These are phyloP conservation scores for Lachancea kluyveri DNA, from an alignment of 805 yeast species.

Conservation along the genomic window DNA sequence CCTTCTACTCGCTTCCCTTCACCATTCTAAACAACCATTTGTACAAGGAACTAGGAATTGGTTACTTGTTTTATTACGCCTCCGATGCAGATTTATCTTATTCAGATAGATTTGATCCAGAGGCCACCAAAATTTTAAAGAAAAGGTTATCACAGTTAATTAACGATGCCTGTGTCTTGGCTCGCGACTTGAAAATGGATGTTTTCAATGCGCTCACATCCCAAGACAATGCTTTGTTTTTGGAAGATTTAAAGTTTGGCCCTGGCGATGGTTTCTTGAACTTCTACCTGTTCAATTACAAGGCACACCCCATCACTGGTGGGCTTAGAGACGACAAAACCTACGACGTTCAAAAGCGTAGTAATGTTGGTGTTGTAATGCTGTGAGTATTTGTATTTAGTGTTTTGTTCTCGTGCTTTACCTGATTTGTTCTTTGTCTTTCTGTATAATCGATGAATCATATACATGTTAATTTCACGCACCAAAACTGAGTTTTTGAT, in stretches of 20 bases:
- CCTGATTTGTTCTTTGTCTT: slow-evolving; percentile 7
- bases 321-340: slow-evolving; percentile 61
- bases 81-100: slow-evolving; percentile 51
- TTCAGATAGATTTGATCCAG: slow-evolving; percentile 34
- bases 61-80: slow-evolving; percentile 87
- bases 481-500: too few relatives aligned
- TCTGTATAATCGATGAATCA: not conserved
- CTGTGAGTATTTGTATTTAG: slow-evolving; percentile 39
- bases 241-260: slow-evolving; percentile 81
- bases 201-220: slow-evolving; percentile 91
- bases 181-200: slow-evolving; percentile 64
- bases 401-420: slow-evolving; percentile 6
- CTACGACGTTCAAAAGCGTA: slow-evolving; percentile 47
- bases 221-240: slow-evolving; percentile 81
- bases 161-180: slow-evolving; percentile 68
- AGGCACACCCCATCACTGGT: slow-evolving; percentile 71
- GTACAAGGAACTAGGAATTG: slow-evolving; percentile 70
- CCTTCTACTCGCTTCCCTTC: slow-evolving; percentile 85
- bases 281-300: slow-evolving; percentile 88
- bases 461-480: too few relatives aligned
- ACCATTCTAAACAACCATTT: slow-evolving; percentile 62
- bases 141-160: slow-evolving; percentile 57
- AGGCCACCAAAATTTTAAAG: slow-evolving; percentile 40
- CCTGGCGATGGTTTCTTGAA: slow-evolving; percentile 89
- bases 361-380: slow-evolving; percentile 90